Evolutionary conservation across 148 eudicot genomes (phyloP), one percentile per base, ranked within the genome.

Genomic region (Spergularia bocconei): DNA sequence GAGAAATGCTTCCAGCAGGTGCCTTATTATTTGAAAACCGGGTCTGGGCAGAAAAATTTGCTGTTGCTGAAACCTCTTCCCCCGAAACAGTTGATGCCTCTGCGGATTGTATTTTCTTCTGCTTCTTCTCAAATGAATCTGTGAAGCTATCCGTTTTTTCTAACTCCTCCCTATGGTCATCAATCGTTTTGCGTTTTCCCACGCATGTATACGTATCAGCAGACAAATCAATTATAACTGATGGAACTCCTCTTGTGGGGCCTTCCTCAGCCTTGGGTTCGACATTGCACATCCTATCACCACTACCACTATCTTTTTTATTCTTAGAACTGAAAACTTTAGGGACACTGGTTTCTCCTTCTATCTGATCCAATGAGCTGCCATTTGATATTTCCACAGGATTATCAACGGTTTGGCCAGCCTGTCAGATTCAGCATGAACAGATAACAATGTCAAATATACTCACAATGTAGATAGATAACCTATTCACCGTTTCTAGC

Each of bases 81-180:
- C 58, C 39, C 61, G 52, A 15, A 44, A 72, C 36, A 61, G 39
- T 11, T 60, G 59, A 36, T 29, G 69, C 61, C 58, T 75, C 75
- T 55, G 67, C 57, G 78, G 75, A 75, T 44, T 55, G 70, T 33
- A 80, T 51, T 55, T 74, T 63, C 75, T 79, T 82, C 75, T 76
- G 79, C 82, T 85, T 90, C 78, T 85, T 87, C 71, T 77, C 69
- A 58, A 60, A 53, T 36, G 80, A 75, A 78, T 78, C 64, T 69
- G 72, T 71, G 56, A 61, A 23, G 59, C 77, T 79, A 74, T 81
- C 82, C 54, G 75, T 17, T 59, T 54, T 64, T 51, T 72, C 83
- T 20, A 73, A 72, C 73, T 66, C 70, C 13, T 78, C 50, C 62
- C 59, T 71, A 67, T 57, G 73, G 38, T 74, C 79, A 73, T 78